A percentile compares a stretch with the other conserved stretches of the same genome.
Conservation (phyloP, 169 alveolate genomes). For the Cryptosporidium sp. region DNA sequence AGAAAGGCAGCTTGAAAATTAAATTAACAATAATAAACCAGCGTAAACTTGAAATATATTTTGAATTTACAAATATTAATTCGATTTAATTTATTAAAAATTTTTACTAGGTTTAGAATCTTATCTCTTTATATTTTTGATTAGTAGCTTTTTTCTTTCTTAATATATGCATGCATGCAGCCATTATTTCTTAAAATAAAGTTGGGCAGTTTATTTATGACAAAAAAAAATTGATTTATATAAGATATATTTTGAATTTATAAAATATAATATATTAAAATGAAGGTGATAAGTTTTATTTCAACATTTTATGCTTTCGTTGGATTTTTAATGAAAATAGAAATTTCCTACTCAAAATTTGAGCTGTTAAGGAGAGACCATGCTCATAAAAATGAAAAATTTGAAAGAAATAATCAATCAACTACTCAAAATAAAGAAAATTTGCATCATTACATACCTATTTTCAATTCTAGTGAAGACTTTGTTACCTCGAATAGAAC, state of each 20-base stretch:
- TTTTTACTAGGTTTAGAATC: neutral
- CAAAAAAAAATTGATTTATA: too few species aligned
- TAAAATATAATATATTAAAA: neutral
- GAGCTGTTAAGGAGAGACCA: slow-evolving; percentile 4
- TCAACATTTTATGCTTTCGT: neutral
- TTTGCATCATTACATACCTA: neutral
- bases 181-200: neutral
- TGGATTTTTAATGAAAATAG: neutral
- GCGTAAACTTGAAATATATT: neutral
- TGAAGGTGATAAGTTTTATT: neutral
- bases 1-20: slow-evolving; percentile 31
- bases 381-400: neutral
- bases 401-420: neutral
- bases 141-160: neutral
- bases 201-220: neutral
- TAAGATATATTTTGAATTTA: too few species aligned
- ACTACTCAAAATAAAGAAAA: slow-evolving; percentile 2
- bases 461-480: neutral
- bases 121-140: slow-evolving; percentile 19
- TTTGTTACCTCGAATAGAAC: slow-evolving; percentile 14
- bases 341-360: neutral
- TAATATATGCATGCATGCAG: slow-evolving; percentile 5
- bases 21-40: neutral
- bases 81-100: neutral
- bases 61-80: neutral